Conservation (phyloP, 768 basidiomycete genomes). For the Mrakia blollopis region DNA sequence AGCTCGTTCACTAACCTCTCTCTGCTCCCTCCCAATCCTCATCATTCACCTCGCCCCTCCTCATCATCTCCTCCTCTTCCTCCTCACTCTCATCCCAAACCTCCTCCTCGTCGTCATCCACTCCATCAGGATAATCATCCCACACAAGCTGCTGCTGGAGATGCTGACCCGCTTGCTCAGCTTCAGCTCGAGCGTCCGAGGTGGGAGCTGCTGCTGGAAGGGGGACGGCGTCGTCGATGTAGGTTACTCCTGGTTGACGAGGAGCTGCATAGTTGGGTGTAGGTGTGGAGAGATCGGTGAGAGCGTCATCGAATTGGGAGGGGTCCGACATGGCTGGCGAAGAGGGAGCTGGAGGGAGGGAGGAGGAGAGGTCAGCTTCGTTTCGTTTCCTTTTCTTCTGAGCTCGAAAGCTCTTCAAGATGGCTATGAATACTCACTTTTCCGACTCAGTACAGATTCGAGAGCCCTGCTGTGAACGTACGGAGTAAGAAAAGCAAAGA, state of each 20-base stretch:
- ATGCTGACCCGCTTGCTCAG: neutral
- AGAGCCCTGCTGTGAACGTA: too few species aligned
- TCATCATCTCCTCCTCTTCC: constrained; percentile 27
- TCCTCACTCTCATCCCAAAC: constrained; percentile 37
- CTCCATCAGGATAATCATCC: constrained; percentile 29
- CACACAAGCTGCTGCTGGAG: neutral
- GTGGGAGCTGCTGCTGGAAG: neutral
- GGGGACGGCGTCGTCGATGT: constrained; percentile 17
- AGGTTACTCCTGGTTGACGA: constrained; percentile 18
- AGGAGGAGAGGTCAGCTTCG: neutral
- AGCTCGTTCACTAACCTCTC: constrained; percentile 43
- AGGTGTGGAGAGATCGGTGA: neutral
- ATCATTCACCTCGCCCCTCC: constrained; percentile 38
- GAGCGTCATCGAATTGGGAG: constrained; percentile 3
- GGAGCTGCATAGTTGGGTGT: constrained; percentile 22
- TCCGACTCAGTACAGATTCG: neutral
- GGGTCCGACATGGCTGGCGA: constrained; percentile 5
- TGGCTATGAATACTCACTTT: too few species aligned
- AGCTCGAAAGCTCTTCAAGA: neutral
- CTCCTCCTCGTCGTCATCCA: constrained; percentile 33
- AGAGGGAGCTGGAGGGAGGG: neutral
- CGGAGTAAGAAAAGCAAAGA: too few species aligned
- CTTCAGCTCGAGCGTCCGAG: neutral
- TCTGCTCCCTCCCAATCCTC: constrained; percentile 46
- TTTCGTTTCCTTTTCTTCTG: neutral